Conservation (phyloP, 768 basidiomycete genomes). For the Dioszegia hungarica region DNA sequence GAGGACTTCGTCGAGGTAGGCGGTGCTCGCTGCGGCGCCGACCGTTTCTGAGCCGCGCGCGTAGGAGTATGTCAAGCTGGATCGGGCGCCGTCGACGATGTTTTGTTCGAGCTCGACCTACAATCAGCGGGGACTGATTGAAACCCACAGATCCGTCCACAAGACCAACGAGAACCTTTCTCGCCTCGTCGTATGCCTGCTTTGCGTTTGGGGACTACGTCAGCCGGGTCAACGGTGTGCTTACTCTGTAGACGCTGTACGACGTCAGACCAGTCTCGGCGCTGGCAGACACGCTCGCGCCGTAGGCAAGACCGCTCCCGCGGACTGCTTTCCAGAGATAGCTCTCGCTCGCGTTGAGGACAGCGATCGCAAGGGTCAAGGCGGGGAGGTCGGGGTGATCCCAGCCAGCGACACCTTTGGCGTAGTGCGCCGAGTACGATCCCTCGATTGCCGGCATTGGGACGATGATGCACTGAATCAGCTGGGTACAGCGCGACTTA, state of each 20-base stretch:
- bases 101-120: conserved; percentile 77
- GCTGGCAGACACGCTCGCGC: conserved; percentile 70
- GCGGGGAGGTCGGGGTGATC: conserved; percentile 77
- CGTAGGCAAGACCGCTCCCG: conserved; percentile 90
- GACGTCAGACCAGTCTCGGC: conserved; percentile 70
- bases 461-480: conserved; percentile 56
- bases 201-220: conserved; percentile 48
- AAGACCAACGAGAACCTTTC: conserved; percentile 69
- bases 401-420: conserved; percentile 74
- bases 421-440: conserved; percentile 71
- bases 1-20: conserved; percentile 87
- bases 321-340: conserved; percentile 91
- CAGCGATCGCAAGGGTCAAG: conserved; percentile 75
- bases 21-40: conserved; percentile 72
- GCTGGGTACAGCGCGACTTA: conserved; percentile 38
- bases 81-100: conserved; percentile 83
- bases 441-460: conserved; percentile 92
- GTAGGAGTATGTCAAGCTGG: conserved; percentile 78
- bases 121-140: not conserved
- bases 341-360: conserved; percentile 88
- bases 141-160: conserved; percentile 70
- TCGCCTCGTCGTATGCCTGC: conserved; percentile 74
- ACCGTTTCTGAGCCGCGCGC: conserved; percentile 77
- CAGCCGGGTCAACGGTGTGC: conserved; percentile 7
- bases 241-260: conserved; percentile 68